Base-by-base conservation (phyloP, 2,329 filamentous ascomycete genomes). In the Gaeumannomyces sp. region DNA sequence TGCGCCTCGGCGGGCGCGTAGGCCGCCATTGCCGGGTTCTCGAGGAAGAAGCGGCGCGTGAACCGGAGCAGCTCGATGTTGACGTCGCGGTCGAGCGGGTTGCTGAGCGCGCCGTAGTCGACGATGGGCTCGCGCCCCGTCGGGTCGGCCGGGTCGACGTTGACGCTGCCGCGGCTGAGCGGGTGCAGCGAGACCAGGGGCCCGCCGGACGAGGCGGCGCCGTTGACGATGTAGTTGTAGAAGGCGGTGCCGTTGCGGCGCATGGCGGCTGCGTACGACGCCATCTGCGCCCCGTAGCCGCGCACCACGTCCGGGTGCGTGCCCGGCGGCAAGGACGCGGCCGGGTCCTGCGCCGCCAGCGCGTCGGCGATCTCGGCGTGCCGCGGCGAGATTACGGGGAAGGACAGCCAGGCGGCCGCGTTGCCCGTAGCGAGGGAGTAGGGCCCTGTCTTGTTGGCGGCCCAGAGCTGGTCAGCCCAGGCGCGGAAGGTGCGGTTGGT, bases 1-100 rank as follows among this genome's bases (percentile, higher is more conserved):
- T 71, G 67, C 0, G 72, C 67, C 64, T 81, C 79, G 45, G 74
- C 72, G 4, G 76, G 74, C 13, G 67, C 69, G 33, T 76, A 73
- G 67, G 67, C 70, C 45, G 70, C 70, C 67, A 78, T 74, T 3
- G 71, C 68, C 2, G 73, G 73, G 57, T 75, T 71, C 31, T 65
- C 50, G 56, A 65, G 58, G 45, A 72, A 73, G 65, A 71, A 69
- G 6, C 66, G 73, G 0, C 77, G 74, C 25, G 76, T 74, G 67
- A 76, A 77, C 31, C 76, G 76, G 4, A 77, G 69, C 8, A 78
- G 73, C 53, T 73, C 71, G 29, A 71, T 73, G 60, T 83, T 79
- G 27, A 77, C 78, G 68, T 80, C 80, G 50, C 82, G 71, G 67
- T 87, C 85, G 59, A 84, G 76, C 13, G 83, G 81, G 68, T 84